Percentiles rank a stretch among this genome's conserved stretches.
Conservation (phyloP, 805 yeast species). For the Clavispora santaluciae region DNA sequence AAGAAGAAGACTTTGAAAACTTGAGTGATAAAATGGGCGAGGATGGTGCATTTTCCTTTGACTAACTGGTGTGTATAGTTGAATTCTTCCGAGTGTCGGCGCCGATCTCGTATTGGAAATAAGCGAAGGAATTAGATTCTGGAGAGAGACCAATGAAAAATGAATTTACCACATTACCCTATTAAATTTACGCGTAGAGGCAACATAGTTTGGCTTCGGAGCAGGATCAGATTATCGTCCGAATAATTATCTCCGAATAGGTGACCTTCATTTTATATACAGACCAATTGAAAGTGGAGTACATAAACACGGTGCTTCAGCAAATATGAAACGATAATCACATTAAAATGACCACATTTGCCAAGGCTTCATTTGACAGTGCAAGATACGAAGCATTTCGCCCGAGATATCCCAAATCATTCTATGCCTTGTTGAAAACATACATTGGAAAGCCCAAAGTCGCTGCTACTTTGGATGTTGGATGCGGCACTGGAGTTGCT, state of each 20-base stretch:
- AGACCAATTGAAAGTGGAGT: too few species aligned
- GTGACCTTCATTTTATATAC: too few species aligned
- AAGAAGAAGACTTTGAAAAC: slow-evolving; percentile 1
- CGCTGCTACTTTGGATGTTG: slow-evolving; percentile 34
- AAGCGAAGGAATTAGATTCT: too few species aligned
- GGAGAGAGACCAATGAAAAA: too few species aligned
- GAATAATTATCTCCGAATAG: background rate
- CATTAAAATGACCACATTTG: slow-evolving; percentile 14
- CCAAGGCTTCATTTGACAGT: slow-evolving; percentile 12
- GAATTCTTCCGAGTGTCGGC: too few species aligned
- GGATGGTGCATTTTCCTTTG: slow-evolving; percentile 5
- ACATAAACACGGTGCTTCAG: too few species aligned
- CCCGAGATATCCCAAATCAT: slow-evolving; percentile 38
- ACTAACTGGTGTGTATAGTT: too few species aligned
- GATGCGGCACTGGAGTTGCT: slow-evolving; percentile 55
- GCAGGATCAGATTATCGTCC: slow-evolving; percentile 2
- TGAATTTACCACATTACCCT: too few species aligned
- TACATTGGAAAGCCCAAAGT: slow-evolving; percentile 20
- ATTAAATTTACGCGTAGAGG: too few species aligned
- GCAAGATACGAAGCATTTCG: slow-evolving; percentile 29
- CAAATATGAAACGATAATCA: background rate
- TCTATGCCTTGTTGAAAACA: slow-evolving; percentile 25
- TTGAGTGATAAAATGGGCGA: slow-evolving; percentile 5
- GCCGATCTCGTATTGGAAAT: too few species aligned
- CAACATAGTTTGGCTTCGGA: too few species aligned